These are phyloP conservation scores for Gossypium davidsonii DNA, from an alignment of 441 rosid genomes.

Conservation along the genomic window DNA sequence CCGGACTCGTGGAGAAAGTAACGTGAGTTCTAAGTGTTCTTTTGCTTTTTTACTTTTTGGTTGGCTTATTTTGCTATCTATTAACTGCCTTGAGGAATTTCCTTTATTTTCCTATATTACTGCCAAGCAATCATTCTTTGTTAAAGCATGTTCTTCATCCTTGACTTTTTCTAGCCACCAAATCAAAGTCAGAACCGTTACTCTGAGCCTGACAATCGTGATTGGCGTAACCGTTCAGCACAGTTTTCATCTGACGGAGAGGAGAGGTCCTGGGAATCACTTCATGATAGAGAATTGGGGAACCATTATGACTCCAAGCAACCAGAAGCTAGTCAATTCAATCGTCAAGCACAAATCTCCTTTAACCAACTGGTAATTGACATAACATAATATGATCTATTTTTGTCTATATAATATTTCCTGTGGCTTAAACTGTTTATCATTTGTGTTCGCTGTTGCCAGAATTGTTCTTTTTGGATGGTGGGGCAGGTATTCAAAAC, in stretches of 20 bases:
- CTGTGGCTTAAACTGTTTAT: background rate
- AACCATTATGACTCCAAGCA: constrained; percentile 40
- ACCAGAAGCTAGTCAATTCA: constrained; percentile 42
- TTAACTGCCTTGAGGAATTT: background rate
- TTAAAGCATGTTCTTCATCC: background rate
- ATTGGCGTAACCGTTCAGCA: constrained; percentile 75
- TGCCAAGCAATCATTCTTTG: background rate
- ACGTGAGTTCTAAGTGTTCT: constrained; percentile 34
- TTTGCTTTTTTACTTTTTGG: background rate
- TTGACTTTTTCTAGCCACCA: constrained; percentile 27
- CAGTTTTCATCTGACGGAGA: constrained; percentile 52
- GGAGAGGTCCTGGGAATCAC: constrained; percentile 62
- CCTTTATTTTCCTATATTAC: background rate
- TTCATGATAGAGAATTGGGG: constrained; percentile 44
- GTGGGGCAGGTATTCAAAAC: background rate
- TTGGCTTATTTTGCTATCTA: background rate
- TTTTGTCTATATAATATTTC: background rate
- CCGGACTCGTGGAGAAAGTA: constrained; percentile 67
- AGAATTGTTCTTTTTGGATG: background rate
- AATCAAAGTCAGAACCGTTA: constrained; percentile 54
- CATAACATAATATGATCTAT: background rate
- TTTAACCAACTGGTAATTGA: constrained; percentile 51
- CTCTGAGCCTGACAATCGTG: constrained; percentile 80
- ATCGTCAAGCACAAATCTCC: constrained; percentile 44
- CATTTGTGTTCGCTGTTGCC: background rate